Evolutionary conservation across 2,329 filamentous ascomycete species (phyloP), one percentile per base, ranked within the genome.

Genomic region (Beauveria rudraprayagi): DNA sequence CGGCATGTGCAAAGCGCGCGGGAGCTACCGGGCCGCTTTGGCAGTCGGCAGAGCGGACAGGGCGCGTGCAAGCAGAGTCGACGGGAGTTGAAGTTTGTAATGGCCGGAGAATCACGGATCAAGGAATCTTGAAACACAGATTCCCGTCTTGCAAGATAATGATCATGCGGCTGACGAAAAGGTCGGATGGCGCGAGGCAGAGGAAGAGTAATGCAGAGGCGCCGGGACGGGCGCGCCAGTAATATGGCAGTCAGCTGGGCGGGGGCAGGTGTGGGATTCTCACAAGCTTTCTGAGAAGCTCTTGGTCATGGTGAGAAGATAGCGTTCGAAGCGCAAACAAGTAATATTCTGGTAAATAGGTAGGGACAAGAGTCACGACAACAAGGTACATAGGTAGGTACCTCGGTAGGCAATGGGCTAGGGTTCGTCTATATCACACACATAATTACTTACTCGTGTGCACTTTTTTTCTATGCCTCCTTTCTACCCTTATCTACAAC

Each of bases 1-100:
- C 56, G 56, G 56, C 56, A 58, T 40, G 56, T 58, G 46, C 56
- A 50, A 5, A 16, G 44, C 43, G 43, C 51, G 55, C 56, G 56
- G 56, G 56, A 50, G 56, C 56, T 43, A 34, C 56, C 56, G 56
- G 56, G 46, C 51, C 52, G 37, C 14, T 43, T 37, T 37, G 11
- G 34, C 34, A 34, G 30, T 34, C 30, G 34, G 11, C 34, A 37
- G 34, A 37, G 34, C 34, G 34, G 11, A 11, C 11, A 37, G 5
- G 34, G 34, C 34, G 34, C 34, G 24, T 34, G n/a, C 28, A 37
- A 17, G 50, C 28, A 51, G 28, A 19, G 16, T 51, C 48, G 9
- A 22, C 10, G 17, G 26, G 11, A 54, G n/a, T 24, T 17, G 37
- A 5, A 16, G 7, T 14, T 54, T 22, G 37, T n/a, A 3, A 24